These are phyloP conservation scores for Candida ipomoeae DNA, from an alignment of 805 yeast genomes.

Conservation along the genomic window DNA sequence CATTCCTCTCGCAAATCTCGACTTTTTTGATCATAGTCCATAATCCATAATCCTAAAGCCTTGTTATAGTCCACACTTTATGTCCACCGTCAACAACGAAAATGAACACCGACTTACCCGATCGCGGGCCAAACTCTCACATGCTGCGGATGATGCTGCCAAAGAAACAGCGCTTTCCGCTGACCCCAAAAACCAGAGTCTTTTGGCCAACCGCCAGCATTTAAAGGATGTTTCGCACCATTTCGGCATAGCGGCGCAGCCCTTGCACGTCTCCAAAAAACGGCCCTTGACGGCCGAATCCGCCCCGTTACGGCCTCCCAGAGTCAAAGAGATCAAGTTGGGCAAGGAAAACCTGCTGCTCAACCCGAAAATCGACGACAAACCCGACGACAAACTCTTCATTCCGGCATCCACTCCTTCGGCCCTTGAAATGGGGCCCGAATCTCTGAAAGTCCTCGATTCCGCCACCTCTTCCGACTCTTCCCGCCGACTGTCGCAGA, in stretches of 20 bases:
- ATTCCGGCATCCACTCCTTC: background rate
- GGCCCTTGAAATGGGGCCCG: background rate
- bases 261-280: constrained; percentile 17
- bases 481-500: constrained; percentile 38
- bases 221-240: constrained; percentile 40
- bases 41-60: no score
- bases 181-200: background rate
- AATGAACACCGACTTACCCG: constrained; percentile 36
- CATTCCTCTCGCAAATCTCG: no score
- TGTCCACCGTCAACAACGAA: constrained; percentile 33
- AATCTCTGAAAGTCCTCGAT: background rate
- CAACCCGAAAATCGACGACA: background rate
- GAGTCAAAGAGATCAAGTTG: constrained; percentile 6
- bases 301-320: constrained; percentile 22
- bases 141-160: background rate
- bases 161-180: background rate
- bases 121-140: constrained; percentile 16
- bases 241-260: constrained; percentile 20
- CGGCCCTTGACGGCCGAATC: constrained; percentile 35
- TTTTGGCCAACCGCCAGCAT: constrained; percentile 15
- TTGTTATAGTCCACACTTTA: constrained; percentile 2
- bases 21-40: no score
- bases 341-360: constrained; percentile 3
- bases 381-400: background rate
- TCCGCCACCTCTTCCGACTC: background rate